A percentile compares a stretch with the other conserved stretches of the same genome.
phyloP scores from a whole-genome alignment of 495 filamentous ascomycete species.

The Oleoguttula mirabilis region DNA sequence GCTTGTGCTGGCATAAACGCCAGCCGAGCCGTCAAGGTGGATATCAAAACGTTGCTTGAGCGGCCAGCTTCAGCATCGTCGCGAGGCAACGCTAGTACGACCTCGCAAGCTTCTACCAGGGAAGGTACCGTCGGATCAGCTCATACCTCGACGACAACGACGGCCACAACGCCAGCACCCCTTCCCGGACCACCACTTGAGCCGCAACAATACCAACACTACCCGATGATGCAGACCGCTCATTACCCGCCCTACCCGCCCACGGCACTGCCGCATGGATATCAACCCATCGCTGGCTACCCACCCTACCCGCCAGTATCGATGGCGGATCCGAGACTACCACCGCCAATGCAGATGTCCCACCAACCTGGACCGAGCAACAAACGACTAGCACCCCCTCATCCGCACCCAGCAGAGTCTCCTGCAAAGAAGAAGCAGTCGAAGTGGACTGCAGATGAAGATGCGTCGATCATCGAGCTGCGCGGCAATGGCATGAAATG shows the following conservation, averaged over 20 bases:
- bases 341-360: slow-evolving; percentile 1
- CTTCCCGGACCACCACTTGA: slow-evolving; percentile 5
- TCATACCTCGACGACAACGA: slow-evolving; percentile 2
- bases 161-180: slow-evolving; percentile 7
- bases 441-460: slow-evolving; percentile 90
- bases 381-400: slow-evolving; percentile 38
- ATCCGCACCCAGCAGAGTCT: slow-evolving; percentile 46
- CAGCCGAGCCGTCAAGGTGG: slow-evolving; percentile 43
- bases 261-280: neutral
- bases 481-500: slow-evolving; percentile 88
- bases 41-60: slow-evolving; percentile 21
- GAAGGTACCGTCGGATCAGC: slow-evolving; percentile 2
- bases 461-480: slow-evolving; percentile 77
- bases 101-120: slow-evolving; percentile 12
- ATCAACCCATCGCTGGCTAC: slow-evolving; percentile 10
- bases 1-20: slow-evolving; percentile 11
- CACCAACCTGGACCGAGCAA: slow-evolving; percentile 16
- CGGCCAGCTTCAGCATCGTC: slow-evolving; percentile 14
- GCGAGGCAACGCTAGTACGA: slow-evolving; percentile 18
- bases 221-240: slow-evolving; percentile 15
- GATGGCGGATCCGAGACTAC: slow-evolving; percentile 8
- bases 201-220: neutral
- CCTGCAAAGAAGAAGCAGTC: slow-evolving; percentile 81
- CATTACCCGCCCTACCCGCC: slow-evolving; percentile 12
- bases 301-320: slow-evolving; percentile 1